These are phyloP conservation scores for Talaromyces sp. DNA, from an alignment of 2,329 filamentous ascomycete species.

Conservation along the genomic window DNA sequence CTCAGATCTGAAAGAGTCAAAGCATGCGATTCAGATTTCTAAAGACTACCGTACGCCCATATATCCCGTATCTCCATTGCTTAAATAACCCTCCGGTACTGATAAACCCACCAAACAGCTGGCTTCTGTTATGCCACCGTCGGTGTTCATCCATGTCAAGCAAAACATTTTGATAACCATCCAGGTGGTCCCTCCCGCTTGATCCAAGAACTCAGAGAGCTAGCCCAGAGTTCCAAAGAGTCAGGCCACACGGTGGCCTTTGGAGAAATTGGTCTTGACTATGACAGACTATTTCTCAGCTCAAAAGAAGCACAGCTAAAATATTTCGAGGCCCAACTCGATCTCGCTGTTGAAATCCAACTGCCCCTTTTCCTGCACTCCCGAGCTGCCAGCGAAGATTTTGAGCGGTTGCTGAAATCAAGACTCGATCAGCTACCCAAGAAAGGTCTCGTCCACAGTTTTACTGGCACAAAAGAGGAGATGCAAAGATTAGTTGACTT, in stretches of 20 bases:
- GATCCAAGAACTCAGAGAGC: slow-evolving; percentile 54
- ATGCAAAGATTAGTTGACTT: slow-evolving; percentile 73
- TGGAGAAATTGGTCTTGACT: slow-evolving; percentile 94
- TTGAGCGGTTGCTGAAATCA: slow-evolving; percentile 63
- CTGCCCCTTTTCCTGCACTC: slow-evolving; percentile 90
- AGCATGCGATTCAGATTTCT: slow-evolving; percentile 67
- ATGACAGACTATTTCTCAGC: slow-evolving; percentile 82
- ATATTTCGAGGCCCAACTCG: slow-evolving; percentile 77
- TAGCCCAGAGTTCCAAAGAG: slow-evolving; percentile 57
- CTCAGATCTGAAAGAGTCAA: slow-evolving; percentile 73
- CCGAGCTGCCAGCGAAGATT: slow-evolving; percentile 78
- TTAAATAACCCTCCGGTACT: neutral
- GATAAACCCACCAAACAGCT: slow-evolving; percentile 42
- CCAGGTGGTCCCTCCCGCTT: slow-evolving; percentile 39
- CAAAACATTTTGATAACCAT: slow-evolving; percentile 65
- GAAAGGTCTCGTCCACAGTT: slow-evolving; percentile 85
- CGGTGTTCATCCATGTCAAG: slow-evolving; percentile 88
- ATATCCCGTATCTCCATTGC: neutral
- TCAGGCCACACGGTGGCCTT: slow-evolving; percentile 67
- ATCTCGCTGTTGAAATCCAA: slow-evolving; percentile 68
- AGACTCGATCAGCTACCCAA: slow-evolving; percentile 62
- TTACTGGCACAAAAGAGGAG: slow-evolving; percentile 81
- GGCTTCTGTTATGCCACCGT: slow-evolving; percentile 82
- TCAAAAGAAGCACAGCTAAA: slow-evolving; percentile 72
- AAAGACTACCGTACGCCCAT: slow-evolving; percentile 61